phyloP scores from a whole-genome alignment of 2,329 filamentous ascomycete genomes.

The Talaromyces rugulosus region DNA sequence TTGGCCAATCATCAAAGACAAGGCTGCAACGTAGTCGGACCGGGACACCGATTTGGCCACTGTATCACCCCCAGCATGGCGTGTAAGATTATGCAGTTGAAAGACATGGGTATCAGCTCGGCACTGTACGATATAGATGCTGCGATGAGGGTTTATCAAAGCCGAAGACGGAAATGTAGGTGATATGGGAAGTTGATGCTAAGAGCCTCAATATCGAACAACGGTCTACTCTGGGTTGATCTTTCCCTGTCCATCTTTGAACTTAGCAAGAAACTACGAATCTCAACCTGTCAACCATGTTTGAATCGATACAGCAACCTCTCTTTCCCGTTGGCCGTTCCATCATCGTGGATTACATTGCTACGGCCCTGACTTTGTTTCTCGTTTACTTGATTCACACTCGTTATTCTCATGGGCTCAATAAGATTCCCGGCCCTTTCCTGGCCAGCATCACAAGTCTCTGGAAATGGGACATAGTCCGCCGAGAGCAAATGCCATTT shows the following conservation, averaged over 20 bases:
- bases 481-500: background rate
- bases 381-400: background rate
- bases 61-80: background rate
- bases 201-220: background rate
- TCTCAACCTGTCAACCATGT: background rate
- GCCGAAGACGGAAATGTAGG: background rate
- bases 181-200: background rate
- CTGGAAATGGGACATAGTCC: background rate
- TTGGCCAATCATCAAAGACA: background rate
- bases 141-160: background rate
- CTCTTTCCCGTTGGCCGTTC: background rate
- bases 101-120: background rate
- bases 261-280: background rate
- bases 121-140: background rate
- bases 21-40: background rate
- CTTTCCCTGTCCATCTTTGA: background rate
- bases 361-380: background rate
- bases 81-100: background rate
- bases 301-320: background rate
- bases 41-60: no score
- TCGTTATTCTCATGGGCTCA: background rate
- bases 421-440: background rate
- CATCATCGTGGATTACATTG: background rate
- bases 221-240: background rate
- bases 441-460: background rate